Evolutionary conservation across 805 yeast species (phyloP).

Genomic region (Candida ovalis): DNA sequence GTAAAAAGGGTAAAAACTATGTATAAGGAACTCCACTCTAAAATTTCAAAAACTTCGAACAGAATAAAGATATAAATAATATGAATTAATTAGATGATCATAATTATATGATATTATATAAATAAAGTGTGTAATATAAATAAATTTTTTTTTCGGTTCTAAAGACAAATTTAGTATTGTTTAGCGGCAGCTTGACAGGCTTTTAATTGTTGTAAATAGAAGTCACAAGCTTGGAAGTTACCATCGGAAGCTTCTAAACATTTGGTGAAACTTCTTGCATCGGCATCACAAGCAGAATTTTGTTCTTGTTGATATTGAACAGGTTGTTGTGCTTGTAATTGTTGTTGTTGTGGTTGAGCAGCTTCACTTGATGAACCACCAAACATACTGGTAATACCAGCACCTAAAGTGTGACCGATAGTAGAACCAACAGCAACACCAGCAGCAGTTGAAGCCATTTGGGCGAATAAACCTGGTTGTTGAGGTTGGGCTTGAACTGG

Average conservation of each 20-base stretch:
- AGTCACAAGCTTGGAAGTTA: conserved; percentile 95
- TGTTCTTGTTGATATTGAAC: conserved; percentile 38
- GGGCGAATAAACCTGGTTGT: conserved; percentile 87
- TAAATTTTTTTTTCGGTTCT: not conserved
- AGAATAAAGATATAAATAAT: not conserved
- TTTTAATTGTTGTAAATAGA: conserved; percentile 93
- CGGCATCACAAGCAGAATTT: conserved; percentile 73
- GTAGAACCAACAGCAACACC: conserved; percentile 99
- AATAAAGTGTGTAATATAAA: not conserved
- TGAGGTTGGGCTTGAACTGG: conserved; percentile 49
- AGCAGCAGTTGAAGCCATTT: conserved; percentile 99
- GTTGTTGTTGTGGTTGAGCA: conserved; percentile 7
- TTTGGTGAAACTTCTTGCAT: conserved; percentile 92
- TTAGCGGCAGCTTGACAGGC: conserved; percentile 95
- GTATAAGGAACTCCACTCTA: conserved; percentile 7
- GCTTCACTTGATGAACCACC: conserved; percentile 62
- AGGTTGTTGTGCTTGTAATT: conserved; percentile 27
- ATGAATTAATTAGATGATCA: not conserved
- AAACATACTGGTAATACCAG: conserved; percentile 86
- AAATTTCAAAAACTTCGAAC: not conserved
- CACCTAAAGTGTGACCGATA: conserved; percentile 94
- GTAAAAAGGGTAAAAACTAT: conserved; percentile 5
- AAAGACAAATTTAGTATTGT: conserved; percentile 49
- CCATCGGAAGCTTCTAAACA: conserved; percentile 93
- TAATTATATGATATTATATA: not conserved